Percentiles rank a stretch among this genome's conserved stretches.
Evolutionary conservation across 2,329 filamentous ascomycete genomes (phyloP).

Genomic region (Pestalotiopsis fici): DNA sequence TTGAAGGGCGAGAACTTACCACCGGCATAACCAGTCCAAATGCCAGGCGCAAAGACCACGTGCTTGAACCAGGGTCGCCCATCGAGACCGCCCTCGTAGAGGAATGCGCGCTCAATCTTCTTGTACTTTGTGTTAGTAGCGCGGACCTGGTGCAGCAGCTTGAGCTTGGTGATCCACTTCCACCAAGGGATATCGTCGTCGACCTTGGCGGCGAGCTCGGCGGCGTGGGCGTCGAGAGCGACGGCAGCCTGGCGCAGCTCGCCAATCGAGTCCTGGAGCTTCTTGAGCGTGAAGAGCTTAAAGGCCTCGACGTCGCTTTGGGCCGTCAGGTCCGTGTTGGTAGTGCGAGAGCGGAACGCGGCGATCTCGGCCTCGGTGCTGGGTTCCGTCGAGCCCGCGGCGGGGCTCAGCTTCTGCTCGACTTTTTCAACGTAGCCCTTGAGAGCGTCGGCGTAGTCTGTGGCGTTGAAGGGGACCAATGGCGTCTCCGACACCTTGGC

Average conservation of each 20-base stretch:
- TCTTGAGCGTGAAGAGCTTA: conserved; percentile 32
- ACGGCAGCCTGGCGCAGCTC: conserved; percentile 37
- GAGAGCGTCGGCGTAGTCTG: conserved; percentile 63
- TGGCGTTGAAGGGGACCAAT: conserved; percentile 64
- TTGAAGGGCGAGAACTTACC: conserved; percentile 45
- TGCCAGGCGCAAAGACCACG: conserved; percentile 85
- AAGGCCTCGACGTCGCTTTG: conserved; percentile 40
- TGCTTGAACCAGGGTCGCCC: conserved; percentile 90
- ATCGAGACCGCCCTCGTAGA: conserved; percentile 77
- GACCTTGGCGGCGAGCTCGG: conserved; percentile 33
- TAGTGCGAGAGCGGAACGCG: conserved; percentile 23
- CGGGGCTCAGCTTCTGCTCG: conserved; percentile 45
- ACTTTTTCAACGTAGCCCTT: conserved; percentile 52
- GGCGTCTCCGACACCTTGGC: conserved; percentile 63
- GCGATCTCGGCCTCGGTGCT: conserved; percentile 29
- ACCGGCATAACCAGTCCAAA: conserved; percentile 90
- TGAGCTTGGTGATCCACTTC: conserved; percentile 69
- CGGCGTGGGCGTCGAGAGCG: conserved; percentile 47
- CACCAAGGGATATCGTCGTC: conserved; percentile 71
- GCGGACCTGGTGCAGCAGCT: conserved; percentile 63
- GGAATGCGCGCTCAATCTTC: conserved; percentile 76
- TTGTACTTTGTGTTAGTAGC: conserved; percentile 81
- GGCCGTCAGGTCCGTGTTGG: conserved; percentile 14
- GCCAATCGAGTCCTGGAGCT: conserved; percentile 23
- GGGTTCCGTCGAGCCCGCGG: conserved; percentile 18